These are phyloP conservation scores for Tetrapisispora namnaoensis DNA, from an alignment of 805 yeast genomes.

Conservation along the genomic window DNA sequence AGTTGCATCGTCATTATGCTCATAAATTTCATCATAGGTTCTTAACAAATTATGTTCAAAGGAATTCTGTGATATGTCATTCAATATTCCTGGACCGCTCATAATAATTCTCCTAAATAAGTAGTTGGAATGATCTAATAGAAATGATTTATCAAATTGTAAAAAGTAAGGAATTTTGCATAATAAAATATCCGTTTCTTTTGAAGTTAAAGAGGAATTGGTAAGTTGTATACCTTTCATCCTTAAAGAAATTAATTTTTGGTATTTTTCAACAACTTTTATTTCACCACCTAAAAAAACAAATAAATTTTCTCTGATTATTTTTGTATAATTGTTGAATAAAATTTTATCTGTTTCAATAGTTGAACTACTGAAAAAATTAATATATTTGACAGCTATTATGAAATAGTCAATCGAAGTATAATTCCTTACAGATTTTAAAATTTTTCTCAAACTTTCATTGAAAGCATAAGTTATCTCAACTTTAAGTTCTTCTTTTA, in stretches of 20 bases:
- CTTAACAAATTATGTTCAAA: not conserved
- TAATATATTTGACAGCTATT: not conserved
- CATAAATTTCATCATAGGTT: conserved; percentile 1
- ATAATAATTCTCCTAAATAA: conserved; percentile 12
- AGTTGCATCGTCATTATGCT: not conserved
- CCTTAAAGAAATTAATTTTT: conserved; percentile 4
- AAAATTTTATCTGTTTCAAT: not conserved
- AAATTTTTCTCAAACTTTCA: not conserved
- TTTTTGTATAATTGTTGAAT: not conserved
- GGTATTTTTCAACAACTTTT: conserved; percentile 10
- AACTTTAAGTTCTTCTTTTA: not conserved
- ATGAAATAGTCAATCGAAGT: not conserved
- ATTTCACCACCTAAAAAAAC: conserved; percentile 10
- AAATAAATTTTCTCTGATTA: not conserved
- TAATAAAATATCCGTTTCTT: not conserved
- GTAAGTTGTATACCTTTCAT: not conserved
- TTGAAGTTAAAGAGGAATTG: not conserved
- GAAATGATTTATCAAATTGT: not conserved
- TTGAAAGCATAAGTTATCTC: not conserved
- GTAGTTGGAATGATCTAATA: conserved; percentile 6
- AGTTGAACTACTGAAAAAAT: not conserved
- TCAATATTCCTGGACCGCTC: conserved; percentile 6
- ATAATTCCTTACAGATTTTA: not conserved
- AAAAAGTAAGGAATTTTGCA: not conserved
- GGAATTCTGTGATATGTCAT: not conserved